Base-by-base conservation (phyloP, 345 rosid genomes). In the Cardamine occulta region DNA sequence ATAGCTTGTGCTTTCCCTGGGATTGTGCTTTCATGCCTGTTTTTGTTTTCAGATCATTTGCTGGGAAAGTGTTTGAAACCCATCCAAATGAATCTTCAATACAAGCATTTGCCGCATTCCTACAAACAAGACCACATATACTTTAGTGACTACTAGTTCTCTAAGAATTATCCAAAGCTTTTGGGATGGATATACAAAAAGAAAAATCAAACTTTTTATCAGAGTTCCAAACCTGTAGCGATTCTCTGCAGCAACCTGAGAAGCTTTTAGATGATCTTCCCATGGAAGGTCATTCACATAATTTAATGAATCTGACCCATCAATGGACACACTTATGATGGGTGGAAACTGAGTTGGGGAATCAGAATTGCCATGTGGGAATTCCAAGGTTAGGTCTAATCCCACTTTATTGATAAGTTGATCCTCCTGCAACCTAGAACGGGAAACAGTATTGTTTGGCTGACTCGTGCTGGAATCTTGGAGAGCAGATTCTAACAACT, bases 1-100 rank as follows among this genome's bases (percentile, higher is more conserved):
- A 23, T 18, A 84, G 88, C 74, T 85, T 96, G 82, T 93, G 96
- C 85, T 96, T 96, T 48, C 98, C 99, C 79, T 86, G 75, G 61
- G 84, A 65, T 73, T 75, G 88, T 32, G 74, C 62, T 77, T 88
- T 90, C 13, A 68, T 42, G 35, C 80, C 80, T 57, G 88, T 57
- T 18, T 91, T 89, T 2, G 81, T 68, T 77, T 82, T 90, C 39
- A 68, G 57, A 80, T 91, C 99, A 63, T 81, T 88, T 67, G 85
- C 79, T 6, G 87, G 84, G 72, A 87, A 83, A 26, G 86, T 81
- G 54, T 88, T 82, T 63, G 84, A 82, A 63, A 85, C 91, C 93
- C 93, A 95, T 66, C 84, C 82, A 45, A 77, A 70, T 70, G 82
- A 73, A 73, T 81, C 93, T 80, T 81, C 90, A 58, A 60, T 39